A percentile compares a stretch with the other conserved stretches of the same genome.
phyloP scores from a whole-genome alignment of 371 early-diverging fungal genomes.

The Caulochytrium protostelioides region DNA sequence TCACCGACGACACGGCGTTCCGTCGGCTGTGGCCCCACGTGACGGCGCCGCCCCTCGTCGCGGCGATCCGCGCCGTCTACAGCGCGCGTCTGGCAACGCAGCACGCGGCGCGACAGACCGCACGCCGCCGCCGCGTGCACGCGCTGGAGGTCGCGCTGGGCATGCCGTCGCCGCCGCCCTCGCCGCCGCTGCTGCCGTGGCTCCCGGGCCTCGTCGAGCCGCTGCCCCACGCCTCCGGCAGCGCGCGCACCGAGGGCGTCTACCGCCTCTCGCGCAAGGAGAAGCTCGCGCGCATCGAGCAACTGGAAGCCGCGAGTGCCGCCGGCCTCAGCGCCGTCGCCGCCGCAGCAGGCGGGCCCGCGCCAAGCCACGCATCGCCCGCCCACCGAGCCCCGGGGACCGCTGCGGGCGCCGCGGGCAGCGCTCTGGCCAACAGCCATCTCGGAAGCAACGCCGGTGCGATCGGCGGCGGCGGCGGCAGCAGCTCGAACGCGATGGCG shows the following conservation, averaged over 20 bases:
- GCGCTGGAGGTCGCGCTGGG: neutral
- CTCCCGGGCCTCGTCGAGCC: constrained; percentile 7
- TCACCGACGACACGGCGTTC: no score
- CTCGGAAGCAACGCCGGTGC: neutral
- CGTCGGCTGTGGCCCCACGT: no score
- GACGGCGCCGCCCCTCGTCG: constrained; percentile 11
- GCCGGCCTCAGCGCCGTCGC: neutral
- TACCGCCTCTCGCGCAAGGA: constrained; percentile 38
- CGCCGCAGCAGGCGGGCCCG: neutral
- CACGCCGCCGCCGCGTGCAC: neutral
- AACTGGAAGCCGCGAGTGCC: constrained; percentile 19
- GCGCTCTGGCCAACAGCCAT: neutral
- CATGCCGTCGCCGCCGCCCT: neutral
- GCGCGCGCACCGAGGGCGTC: constrained; percentile 58
- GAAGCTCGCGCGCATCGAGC: constrained; percentile 40
- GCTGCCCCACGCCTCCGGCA: constrained; percentile 33
- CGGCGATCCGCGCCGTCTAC: constrained; percentile 3
- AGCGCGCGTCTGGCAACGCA: neutral
- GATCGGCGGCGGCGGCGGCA: neutral
- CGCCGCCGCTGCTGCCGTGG: constrained; percentile 1
- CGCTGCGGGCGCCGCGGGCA: neutral
- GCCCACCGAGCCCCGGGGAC: neutral
- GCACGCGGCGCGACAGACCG: neutral
- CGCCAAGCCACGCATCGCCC: neutral
- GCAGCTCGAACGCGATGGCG: neutral